phyloP scores from a whole-genome alignment of 805 yeast species.

The Kurtzmaniella fragi region DNA sequence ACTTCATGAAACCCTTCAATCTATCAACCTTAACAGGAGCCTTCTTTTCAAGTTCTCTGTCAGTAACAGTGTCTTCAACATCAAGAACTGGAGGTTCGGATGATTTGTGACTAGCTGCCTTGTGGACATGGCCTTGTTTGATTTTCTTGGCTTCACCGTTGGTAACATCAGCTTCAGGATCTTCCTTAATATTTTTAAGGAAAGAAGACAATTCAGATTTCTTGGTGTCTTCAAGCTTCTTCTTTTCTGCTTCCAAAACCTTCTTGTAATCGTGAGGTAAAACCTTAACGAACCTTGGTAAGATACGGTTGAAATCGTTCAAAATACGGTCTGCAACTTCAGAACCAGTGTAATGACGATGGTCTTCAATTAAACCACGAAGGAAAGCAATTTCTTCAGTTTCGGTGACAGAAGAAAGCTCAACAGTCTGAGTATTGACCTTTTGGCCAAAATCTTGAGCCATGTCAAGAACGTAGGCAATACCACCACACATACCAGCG shows the following conservation, averaged over 20 bases:
- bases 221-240: constrained; percentile 58
- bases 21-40: constrained; percentile 66
- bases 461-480: constrained; percentile 91
- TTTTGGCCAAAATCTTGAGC: constrained; percentile 85
- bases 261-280: constrained; percentile 88
- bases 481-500: constrained; percentile 99
- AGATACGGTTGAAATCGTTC: constrained; percentile 79
- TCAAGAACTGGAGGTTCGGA: constrained; percentile 84
- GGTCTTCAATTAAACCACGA: constrained; percentile 91
- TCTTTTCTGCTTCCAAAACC: constrained; percentile 76
- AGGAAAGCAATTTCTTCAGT: constrained; percentile 92
- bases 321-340: constrained; percentile 81
- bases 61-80: constrained; percentile 82
- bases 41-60: constrained; percentile 59
- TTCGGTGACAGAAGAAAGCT: constrained; percentile 68
- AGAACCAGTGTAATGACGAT: constrained; percentile 90
- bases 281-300: constrained; percentile 88
- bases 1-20: constrained; percentile 88
- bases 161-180: constrained; percentile 80
- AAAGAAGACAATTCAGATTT: constrained; percentile 60
- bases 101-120: constrained; percentile 17
- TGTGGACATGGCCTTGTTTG: constrained; percentile 46
- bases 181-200: constrained; percentile 70
- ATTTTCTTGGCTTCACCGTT: constrained; percentile 75
- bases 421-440: constrained; percentile 80